Conservation (phyloP, 108 stramenopile species). For the Pseudonitzschia multistriata region DNA sequence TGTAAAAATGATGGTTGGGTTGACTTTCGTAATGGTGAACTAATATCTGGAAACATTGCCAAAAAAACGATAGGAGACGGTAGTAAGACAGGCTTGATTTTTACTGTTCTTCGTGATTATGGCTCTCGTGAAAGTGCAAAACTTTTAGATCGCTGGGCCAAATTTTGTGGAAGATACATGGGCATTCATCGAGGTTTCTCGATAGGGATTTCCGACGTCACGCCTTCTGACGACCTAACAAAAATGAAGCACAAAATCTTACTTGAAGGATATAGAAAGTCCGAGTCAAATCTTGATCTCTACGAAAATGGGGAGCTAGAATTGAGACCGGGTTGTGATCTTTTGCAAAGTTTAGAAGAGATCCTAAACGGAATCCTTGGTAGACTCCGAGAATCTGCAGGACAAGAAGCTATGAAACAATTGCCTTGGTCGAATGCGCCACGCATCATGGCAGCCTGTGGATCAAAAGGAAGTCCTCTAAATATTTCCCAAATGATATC, state of each 20-base stretch:
- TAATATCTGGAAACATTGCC: slow-evolving; percentile 91
- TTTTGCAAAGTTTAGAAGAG: slow-evolving; percentile 94
- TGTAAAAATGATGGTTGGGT: slow-evolving; percentile 97
- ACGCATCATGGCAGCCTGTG: slow-evolving; percentile 97
- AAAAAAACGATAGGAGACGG: slow-evolving; percentile 97
- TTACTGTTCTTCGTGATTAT: slow-evolving; percentile 88
- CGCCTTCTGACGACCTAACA: slow-evolving; percentile 74
- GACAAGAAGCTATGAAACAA: slow-evolving; percentile 92
- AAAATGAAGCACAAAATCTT: slow-evolving; percentile 84
- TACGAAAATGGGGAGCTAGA: slow-evolving; percentile 87
- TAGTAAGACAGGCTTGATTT: slow-evolving; percentile 92
- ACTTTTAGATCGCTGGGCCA: slow-evolving; percentile 94
- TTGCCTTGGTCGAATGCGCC: slow-evolving; percentile 87
- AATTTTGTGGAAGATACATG: slow-evolving; percentile 91
- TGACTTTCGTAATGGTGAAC: slow-evolving; percentile 87
- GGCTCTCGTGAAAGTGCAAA: slow-evolving; percentile 67
- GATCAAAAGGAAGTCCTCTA: slow-evolving; percentile 96
- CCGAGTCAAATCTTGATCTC: slow-evolving; percentile 78
- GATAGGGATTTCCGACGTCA: slow-evolving; percentile 98
- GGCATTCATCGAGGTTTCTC: slow-evolving; percentile 92
- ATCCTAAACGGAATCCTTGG: slow-evolving; percentile 94
- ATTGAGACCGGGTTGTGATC: slow-evolving; percentile 94
- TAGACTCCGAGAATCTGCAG: slow-evolving; percentile 91
- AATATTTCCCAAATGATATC: slow-evolving; percentile 99
- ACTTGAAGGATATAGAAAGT: slow-evolving; percentile 68